These are phyloP conservation scores for Cercospora sp. DNA, from an alignment of 2,329 filamentous ascomycete species.

Conservation along the genomic window DNA sequence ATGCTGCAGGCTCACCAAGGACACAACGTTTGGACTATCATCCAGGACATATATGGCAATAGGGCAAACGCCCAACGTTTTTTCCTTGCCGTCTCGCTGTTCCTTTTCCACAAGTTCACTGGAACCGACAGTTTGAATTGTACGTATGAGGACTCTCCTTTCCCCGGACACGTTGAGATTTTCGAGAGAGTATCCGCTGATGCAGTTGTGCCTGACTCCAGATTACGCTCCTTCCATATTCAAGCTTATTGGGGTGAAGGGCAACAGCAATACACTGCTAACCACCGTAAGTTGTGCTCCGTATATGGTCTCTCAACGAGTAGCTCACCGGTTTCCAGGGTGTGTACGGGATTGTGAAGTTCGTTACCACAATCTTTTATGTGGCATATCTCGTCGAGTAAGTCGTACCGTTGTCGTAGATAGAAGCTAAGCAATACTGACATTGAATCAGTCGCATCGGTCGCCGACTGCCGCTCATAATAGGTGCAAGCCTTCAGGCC, in stretches of 20 bases:
- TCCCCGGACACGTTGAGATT: neutral
- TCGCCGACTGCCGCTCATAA: conserved; percentile 22
- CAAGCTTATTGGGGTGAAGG: conserved; percentile 23
- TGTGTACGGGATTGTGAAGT: conserved; percentile 28
- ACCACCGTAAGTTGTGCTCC: conserved; percentile 14
- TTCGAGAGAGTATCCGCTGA: neutral
- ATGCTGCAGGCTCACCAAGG: conserved; percentile 16
- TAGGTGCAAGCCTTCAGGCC: conserved; percentile 25
- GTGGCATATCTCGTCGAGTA: conserved; percentile 25
- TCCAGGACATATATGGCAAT: conserved; percentile 22
- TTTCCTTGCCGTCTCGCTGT: conserved; percentile 24
- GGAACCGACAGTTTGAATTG: conserved; percentile 25
- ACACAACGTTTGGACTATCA: conserved; percentile 20
- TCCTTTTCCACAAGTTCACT: conserved; percentile 27
- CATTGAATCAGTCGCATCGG: conserved; percentile 17
- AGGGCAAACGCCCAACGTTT: conserved; percentile 22
- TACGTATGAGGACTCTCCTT: neutral
- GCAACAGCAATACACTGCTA: conserved; percentile 18
- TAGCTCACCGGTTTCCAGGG: conserved; percentile 17
- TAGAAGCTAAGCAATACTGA: neutral
- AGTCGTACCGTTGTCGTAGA: neutral
- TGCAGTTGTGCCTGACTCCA: neutral
- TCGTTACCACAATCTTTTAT: conserved; percentile 26
- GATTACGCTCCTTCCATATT: conserved; percentile 23
- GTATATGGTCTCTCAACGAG: neutral